Evolutionary conservation across 1,139 yeast genomes (phyloP).

Genomic region (Blastobotrys raffinosifermentans): DNA sequence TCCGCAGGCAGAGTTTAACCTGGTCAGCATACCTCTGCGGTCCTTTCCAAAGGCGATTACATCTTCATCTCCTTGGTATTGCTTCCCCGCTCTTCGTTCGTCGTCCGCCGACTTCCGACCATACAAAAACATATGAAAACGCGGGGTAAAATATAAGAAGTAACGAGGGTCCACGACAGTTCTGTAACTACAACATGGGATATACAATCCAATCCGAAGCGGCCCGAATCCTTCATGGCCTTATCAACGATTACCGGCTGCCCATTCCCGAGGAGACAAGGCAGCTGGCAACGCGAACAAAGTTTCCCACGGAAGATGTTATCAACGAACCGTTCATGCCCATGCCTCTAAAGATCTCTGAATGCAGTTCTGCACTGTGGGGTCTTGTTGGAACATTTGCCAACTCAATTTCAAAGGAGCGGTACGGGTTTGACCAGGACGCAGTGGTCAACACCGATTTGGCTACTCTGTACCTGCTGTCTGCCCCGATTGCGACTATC

Average conservation of each 20-base stretch:
- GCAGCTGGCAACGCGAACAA: background rate
- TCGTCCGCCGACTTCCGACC: too few species aligned
- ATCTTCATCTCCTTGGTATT: too few species aligned
- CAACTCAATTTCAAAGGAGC: slow-evolving; percentile 3
- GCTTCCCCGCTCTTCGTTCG: too few species aligned
- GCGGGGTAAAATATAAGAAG: too few species aligned
- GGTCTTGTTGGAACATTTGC: slow-evolving; percentile 4
- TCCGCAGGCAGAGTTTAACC: background rate
- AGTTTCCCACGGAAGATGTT: slow-evolving; percentile 2
- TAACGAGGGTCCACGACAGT: too few species aligned
- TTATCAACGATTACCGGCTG: slow-evolving; percentile 3
- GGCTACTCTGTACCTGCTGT: slow-evolving; percentile 5
- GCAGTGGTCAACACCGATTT: slow-evolving; percentile 2
- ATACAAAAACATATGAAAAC: too few species aligned
- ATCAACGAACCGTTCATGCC: slow-evolving; percentile 6
- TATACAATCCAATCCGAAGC: slow-evolving; percentile 5
- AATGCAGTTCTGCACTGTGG: slow-evolving; percentile 7
- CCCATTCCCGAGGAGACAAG: slow-evolving; percentile 2
- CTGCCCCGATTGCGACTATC: slow-evolving; percentile 2
- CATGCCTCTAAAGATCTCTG: slow-evolving; percentile 5
- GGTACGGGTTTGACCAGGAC: slow-evolving; percentile 3
- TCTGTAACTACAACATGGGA: too few species aligned
- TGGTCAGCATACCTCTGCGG: background rate
- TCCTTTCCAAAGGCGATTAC: too few species aligned
- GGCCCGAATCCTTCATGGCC: background rate